Evolutionary conservation across 2,329 filamentous ascomycete species (phyloP), one percentile per base, ranked within the genome.

Genomic region (Nothophaeocryptopus gaeumannii): DNA sequence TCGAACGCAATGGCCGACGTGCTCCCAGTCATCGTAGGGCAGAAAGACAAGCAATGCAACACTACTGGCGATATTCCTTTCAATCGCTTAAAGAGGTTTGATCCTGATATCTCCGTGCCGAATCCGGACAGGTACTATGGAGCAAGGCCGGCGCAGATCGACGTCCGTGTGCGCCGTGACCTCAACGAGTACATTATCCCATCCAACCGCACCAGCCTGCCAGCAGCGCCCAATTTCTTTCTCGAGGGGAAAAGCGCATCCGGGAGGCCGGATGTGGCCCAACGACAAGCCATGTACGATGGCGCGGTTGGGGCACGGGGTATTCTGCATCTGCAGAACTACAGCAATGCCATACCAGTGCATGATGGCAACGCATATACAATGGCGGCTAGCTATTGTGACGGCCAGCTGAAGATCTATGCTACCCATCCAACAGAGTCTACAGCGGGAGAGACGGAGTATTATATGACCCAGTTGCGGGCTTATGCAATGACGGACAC

Each of bases 121-220:
- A 63, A 62, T 43, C 68, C 67, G 16, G 65, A 71, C 54, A 47
- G 62, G 13, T 70, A 66, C 50, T 60, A 70, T 29, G 62, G 69
- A 11, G 60, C 63, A 12, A 33, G 39, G 30, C 56, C 59, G 12
- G 42, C 61, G 35, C 55, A 68, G 32, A 54, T 71, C 9, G 39
- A 58, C 30, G 44, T 35, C n/a, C 47, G n/a, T n/a, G n/a, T n/a
- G n/a, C n/a, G n/a, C n/a, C n/a, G 51, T 11, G 46, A 61, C 30
- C 62, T 70, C 14, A 42, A 48, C 30, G 10, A 42, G 8, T 45
- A 45, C n/a, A 45, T 45, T 16, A 33, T 37, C 20, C 42, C 32
- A 16, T 45, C 32, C 5, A 45, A 11, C 15, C 29, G 12, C 15
- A 45, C 13, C 11, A 32, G 31, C 36, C 31, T 45, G 14, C 42